Evolutionary conservation across 2,329 filamentous ascomycete genomes (phyloP), one percentile per base, ranked within the genome.

Genomic region (Cladophialophora carrionii): DNA sequence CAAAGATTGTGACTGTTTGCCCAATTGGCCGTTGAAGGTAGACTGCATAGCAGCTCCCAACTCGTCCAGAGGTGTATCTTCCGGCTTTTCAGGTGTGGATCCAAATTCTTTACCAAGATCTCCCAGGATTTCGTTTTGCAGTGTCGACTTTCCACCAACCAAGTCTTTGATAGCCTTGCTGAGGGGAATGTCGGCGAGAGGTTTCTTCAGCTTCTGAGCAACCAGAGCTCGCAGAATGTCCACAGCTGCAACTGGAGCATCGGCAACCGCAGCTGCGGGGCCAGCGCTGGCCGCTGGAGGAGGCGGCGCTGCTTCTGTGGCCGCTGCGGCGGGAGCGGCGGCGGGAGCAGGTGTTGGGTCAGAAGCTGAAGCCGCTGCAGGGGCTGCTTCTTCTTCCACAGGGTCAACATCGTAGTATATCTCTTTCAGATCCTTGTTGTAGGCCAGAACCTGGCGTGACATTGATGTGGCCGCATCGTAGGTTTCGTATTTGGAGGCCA

Each of bases 351-450:
- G 78, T 56, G 84, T 75, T 20, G 79, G 72, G 12, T 82, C 72
- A 53, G 77, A 71, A 56, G 78, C 72, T 55, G 77, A 75, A 22
- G 80, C 71, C 51, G 82, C 76, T 37, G 75, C 66, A 60, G 84
- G 76, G 74, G 90, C 89, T 54, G 90, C 85, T 79, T 98, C 95
- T 64, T 99, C 95, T 74, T 96, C 92, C 32, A 96, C 83, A 0
- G 95, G 95, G 75, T 99, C 95, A 52, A 96, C 93, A 76, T 97
- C 94, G 80, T 99, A 99, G 84, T 99, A 99, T 71, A 99, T 99
- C 79, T 99, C 95, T 79, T 97, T 98, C 63, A 92, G 90, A 76
- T 99, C 95, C 80, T 99, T 99, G 84, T 96, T 98, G 84, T 98
- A 99, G 84, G 95, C 98, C 63, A 99, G 87, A 77, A 99, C 97